These are phyloP conservation scores for Coprinopsis sp. DNA, from an alignment of 768 basidiomycete genomes.

Conservation along the genomic window DNA sequence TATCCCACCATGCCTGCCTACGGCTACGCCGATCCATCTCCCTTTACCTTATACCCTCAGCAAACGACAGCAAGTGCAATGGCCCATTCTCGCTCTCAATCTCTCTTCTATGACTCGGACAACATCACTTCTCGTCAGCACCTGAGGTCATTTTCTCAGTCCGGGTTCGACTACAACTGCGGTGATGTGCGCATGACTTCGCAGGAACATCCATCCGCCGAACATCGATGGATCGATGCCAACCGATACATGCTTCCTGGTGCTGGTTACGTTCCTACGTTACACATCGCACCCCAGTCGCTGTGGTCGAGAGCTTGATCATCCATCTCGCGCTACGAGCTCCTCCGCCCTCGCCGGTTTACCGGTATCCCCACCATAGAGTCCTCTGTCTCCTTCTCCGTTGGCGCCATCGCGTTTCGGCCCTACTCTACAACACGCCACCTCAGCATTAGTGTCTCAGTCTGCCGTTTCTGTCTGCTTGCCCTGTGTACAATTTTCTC, in stretches of 20 bases:
- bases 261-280: conserved; percentile 35
- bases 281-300: conserved; percentile 41
- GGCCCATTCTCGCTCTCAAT: conserved; percentile 53
- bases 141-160: conserved; percentile 56
- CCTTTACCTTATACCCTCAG: conserved; percentile 36
- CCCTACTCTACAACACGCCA: conserved; percentile 28
- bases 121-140: conserved; percentile 44
- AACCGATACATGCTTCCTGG: conserved; percentile 34
- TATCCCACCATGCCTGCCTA: conserved; percentile 35
- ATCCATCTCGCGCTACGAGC: conserved; percentile 16
- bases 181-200: conserved; percentile 41
- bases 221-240: conserved; percentile 39
- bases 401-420: conserved; percentile 11
- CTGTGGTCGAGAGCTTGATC: conserved; percentile 14
- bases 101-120: conserved; percentile 51
- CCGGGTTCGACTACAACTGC: conserved; percentile 49
- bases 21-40: conserved; percentile 28
- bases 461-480: conserved; percentile 12
- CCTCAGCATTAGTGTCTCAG: conserved; percentile 23
- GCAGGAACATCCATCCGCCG: conserved; percentile 36
- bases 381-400: conserved; percentile 21
- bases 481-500: conserved; percentile 7
- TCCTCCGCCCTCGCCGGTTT: conserved; percentile 15
- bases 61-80: conserved; percentile 30
- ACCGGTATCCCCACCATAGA: conserved; percentile 28